Base-by-base conservation (phyloP, 2,329 filamentous ascomycete genomes). In the Paecilomyces niveus region DNA sequence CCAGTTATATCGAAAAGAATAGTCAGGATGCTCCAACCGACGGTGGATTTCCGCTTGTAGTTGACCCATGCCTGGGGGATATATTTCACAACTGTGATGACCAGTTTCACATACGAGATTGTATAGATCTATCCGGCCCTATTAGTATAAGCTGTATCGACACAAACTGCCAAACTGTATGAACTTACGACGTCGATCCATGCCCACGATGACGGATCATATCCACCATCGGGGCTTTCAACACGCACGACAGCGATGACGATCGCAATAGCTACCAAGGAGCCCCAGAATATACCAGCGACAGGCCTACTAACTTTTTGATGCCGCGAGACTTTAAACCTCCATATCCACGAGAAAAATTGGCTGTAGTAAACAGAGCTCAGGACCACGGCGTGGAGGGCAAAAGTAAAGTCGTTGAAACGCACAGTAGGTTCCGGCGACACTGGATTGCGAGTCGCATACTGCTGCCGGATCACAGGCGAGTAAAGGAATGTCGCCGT, bases 51-150 rank as follows among this genome's bases (percentile, higher is more conserved):
- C 68, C 93, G 91, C 67, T 86, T 85, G 72, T 88, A 92, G 78
- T 97, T 97, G 65, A 88, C 81, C 68, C 89, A 81, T 39, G 89
- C 85, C 79, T 96, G 92, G 4, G 94, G 94, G 53, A 90, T 86
- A 75, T 97, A 97, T 77, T 99, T 99, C 75, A 96, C 83, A 26
- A 97, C 78, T 0, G 93, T 96, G 64, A 96, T 85, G 57, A 92
- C 74, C 33, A 99, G 81, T 77, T 99, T 99, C 70, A 96, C 87
- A 71, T 95, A 95, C 50, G 90, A 90, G 32, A 95, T 78, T 11
- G 88, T 83, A 68, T 87, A 85, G 32, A 86, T 76, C 83, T 83
- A 61, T 62, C 53, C 18, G 45, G 57, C 58, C 58, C 65, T 65
- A 67, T 70, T 57, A 56, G 59, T 15, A 59, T 54, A 54, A 58